Evolutionary conservation across 2,329 filamentous ascomycete species (phyloP), one percentile per base, ranked within the genome.

Genomic region (Cadophora malorum): DNA sequence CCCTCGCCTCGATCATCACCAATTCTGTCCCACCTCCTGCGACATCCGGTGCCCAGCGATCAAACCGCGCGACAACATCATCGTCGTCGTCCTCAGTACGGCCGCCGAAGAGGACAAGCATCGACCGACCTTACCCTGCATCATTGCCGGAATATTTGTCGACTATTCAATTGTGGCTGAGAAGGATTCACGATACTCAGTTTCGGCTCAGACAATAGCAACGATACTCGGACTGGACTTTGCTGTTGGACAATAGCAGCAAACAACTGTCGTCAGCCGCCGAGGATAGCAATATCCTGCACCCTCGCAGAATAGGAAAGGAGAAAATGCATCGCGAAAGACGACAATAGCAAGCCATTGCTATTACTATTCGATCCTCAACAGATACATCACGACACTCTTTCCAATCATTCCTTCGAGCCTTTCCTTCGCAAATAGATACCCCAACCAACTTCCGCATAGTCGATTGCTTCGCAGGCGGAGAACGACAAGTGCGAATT

Each of bases 401-500:
- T 49, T n/a, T 45, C 53, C 50, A 64, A 16, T 38, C 28, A 28
- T 59, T 64, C 55, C 23, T 63, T 64, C 64, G n/a, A 62, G 21
- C 41, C 47, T 47, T 38, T 47, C 21, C 55, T 45, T 38, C 49
- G 41, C 25, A 33, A 67, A 52, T 58, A 25, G 28, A 62, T 52
- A 52, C 55, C 35, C 50, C 52, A 45, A 28, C 60, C 55, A 64
- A 61, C 6, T 35, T 67, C 67, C 60, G 63, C 64, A 68, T 64
- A 65, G 66, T 70, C 69, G 69, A 70, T 63, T 61, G 47, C 64
- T 67, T 67, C 69, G 69, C 69, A 70, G 69, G 69, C 67, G 66
- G 69, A 68, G 64, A 67, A 70, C 69, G 69, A 70, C 69, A 59
- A 67, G 64, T 68, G 69, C 53, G 35, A 45, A 31, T 55, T 41